Base-by-base conservation (phyloP, 441 rosid genomes). In the Lepidium campestre region DNA sequence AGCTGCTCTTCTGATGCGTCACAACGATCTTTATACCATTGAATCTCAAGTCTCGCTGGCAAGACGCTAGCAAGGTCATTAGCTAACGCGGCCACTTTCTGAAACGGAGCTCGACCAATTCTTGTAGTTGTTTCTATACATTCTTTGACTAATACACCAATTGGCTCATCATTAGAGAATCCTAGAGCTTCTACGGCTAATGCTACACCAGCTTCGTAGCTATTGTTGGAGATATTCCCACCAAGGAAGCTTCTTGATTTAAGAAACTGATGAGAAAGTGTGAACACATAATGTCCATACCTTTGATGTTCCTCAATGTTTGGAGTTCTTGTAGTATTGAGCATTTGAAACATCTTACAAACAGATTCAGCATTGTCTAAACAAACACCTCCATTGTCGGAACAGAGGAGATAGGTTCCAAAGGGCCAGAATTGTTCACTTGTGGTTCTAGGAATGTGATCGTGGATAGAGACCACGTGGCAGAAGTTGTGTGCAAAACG, bases 401-500 rank as follows among this genome's bases (percentile, higher is more conserved):
- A 85, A 57, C 87, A 87, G 64, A 90, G 86, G 19, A 88, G 67
- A 52, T 76, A 87, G 57, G 71, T 88, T 50, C 97, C 97, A 49
- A 88, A 84, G 7, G 98, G 97, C 85, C 80, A 82, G 60, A 80
- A 87, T 23, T 23, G 67, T 15, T 66, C 63, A 50, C 17, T 56
- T 4, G 14, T 62, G 13, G 35, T 57, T 49, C 84, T 77, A 1
- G 94, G 97, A 72, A 85, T 67, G 2, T 72, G 55, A 81, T 93
- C 98, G 17, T 78, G 75, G 36, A 74, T 80, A 0, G 91, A 83
- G 22, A 84, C 86, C 4, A 93, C 75, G 69, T 88, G 86, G 66
- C 88, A 90, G 42, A 90, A 93, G 73, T 75, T 80, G 32, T 86
- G 91, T 1, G 78, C 78, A 83, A 92, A 82, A 75, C 87, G 76